Evolutionary conservation across 331 rosid species (phyloP).

Genomic region (Spiraea crenata): DNA sequence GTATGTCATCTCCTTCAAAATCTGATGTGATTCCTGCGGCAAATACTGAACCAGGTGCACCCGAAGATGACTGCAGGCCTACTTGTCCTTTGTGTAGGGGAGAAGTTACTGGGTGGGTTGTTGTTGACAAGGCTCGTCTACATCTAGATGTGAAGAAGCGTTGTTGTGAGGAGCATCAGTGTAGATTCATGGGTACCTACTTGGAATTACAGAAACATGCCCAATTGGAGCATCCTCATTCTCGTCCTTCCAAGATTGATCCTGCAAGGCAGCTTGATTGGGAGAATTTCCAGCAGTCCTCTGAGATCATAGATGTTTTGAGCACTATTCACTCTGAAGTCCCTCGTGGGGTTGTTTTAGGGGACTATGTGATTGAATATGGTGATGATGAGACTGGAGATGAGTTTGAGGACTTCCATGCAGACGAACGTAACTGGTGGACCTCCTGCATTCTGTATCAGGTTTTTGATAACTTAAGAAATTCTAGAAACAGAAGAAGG

Average conservation of each 20-base stretch:
- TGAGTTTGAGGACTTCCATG: slow-evolving; percentile 91
- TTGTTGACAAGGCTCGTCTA: slow-evolving; percentile 62
- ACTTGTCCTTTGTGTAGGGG: slow-evolving; percentile 95
- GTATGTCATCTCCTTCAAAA: slow-evolving; percentile 44
- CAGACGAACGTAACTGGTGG: slow-evolving; percentile 92
- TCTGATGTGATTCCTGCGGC: slow-evolving; percentile 35
- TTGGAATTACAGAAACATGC: slow-evolving; percentile 79
- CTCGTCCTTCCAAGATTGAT: slow-evolving; percentile 86
- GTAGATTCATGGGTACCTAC: slow-evolving; percentile 71
- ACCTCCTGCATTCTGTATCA: slow-evolving; percentile 90
- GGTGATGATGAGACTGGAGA: slow-evolving; percentile 79
- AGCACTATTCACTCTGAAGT: slow-evolving; percentile 95
- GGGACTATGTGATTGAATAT: slow-evolving; percentile 94
- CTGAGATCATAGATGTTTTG: slow-evolving; percentile 95
- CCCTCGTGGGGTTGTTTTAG: slow-evolving; percentile 86
- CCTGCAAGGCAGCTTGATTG: slow-evolving; percentile 94
- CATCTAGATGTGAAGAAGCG: slow-evolving; percentile 81
- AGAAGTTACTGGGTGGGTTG: slow-evolving; percentile 80
- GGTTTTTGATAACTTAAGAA: slow-evolving; percentile 80
- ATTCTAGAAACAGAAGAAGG: slow-evolving; percentile 84
- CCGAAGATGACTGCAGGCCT: slow-evolving; percentile 48
- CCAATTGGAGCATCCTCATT: slow-evolving; percentile 78
- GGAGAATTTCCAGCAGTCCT: slow-evolving; percentile 96
- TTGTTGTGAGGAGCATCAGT: slow-evolving; percentile 69
- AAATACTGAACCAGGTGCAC: slow-evolving; percentile 36